Conservation (phyloP, 805 yeast species). For the Wickerhamomyces rabaulensis region DNA sequence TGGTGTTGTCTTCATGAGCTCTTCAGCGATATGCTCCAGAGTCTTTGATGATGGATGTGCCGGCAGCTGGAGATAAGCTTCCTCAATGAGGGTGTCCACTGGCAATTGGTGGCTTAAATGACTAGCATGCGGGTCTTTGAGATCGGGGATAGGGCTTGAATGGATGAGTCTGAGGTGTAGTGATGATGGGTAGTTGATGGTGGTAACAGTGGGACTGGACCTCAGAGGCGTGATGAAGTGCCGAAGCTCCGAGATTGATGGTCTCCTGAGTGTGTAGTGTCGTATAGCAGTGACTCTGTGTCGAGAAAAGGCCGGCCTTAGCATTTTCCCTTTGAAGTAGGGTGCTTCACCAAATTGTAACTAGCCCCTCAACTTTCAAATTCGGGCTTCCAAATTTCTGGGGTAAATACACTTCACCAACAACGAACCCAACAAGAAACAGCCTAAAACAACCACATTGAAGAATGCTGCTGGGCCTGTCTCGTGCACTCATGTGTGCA, state of each 20-base stretch:
- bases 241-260: not conserved
- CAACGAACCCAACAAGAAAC: not conserved
- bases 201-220: not conserved
- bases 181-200: not conserved
- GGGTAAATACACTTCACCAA: not conserved
- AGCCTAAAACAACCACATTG: not conserved
- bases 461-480: not conserved
- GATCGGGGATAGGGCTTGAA: not conserved
- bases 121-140: not conserved
- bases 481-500: not conserved
- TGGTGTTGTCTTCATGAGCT: not conserved
- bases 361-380: too few relatives aligned
- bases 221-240: not conserved
- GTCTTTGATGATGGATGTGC: not conserved
- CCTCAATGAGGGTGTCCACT: not conserved
- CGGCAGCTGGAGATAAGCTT: not conserved
- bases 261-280: not conserved
- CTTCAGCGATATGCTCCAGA: constrained; percentile 1
- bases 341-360: too few relatives aligned
- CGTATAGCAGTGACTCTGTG: not conserved
- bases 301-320: not conserved
- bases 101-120: not conserved
- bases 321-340: too few relatives aligned
- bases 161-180: not conserved
- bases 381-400: not conserved